These are phyloP conservation scores for Scenedesmus sp. DNA, from an alignment of 163 green algal species.

Conservation along the genomic window DNA sequence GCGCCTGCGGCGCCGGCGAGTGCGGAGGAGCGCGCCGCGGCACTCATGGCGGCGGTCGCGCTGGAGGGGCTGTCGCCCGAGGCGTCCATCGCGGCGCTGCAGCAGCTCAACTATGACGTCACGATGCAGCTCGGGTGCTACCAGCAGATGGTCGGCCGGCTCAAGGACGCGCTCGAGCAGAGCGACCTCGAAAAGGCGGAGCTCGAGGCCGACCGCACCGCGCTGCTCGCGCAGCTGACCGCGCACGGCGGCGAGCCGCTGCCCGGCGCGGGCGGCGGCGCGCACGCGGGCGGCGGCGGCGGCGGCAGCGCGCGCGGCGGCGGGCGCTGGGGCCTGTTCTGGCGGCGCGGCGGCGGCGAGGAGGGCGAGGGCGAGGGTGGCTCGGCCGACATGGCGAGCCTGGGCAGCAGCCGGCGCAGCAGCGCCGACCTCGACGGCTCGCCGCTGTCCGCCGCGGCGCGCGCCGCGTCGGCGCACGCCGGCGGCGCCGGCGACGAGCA, in stretches of 20 bases:
- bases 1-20: not conserved
- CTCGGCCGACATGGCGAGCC: not conserved
- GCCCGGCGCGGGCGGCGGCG: no score
- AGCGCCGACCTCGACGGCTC: constrained; percentile 38
- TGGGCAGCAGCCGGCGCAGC: constrained; percentile 25
- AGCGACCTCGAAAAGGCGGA: constrained; percentile 47
- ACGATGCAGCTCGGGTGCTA: constrained; percentile 46
- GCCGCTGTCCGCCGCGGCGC: not conserved
- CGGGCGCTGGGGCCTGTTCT: constrained; percentile 30
- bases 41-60: constrained; percentile 37
- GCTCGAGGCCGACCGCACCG: constrained; percentile 28
- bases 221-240: not conserved
- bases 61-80: constrained; percentile 44
- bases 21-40: constrained; percentile 33
- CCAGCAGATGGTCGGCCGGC: constrained; percentile 42
- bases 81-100: constrained; percentile 35
- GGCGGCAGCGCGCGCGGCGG: not conserved
- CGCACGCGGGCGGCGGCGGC: no score
- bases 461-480: no score
- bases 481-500: not conserved
- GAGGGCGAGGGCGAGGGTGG: not conserved
- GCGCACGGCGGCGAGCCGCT: not conserved
- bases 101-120: constrained; percentile 49
- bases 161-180: constrained; percentile 46
- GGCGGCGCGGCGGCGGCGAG: not conserved